Percentiles rank a stretch among this genome's conserved stretches.
These are phyloP conservation scores for Colletotrichum sp. DNA, from an alignment of 2,329 filamentous ascomycete genomes.

Conservation along the genomic window DNA sequence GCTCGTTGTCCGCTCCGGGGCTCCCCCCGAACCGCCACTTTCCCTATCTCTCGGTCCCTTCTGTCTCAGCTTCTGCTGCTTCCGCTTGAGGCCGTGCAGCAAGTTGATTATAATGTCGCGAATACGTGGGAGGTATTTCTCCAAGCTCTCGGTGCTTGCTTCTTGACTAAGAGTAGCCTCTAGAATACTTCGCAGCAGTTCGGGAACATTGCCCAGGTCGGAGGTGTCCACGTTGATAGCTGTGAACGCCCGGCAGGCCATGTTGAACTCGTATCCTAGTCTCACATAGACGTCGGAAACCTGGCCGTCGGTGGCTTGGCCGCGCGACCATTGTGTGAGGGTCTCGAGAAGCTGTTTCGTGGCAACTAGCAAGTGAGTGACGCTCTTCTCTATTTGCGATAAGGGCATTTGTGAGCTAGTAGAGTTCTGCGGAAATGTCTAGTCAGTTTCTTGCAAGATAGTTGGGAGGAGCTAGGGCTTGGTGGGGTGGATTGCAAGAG, in stretches of 20 bases:
- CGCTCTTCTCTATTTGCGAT: constrained; percentile 98
- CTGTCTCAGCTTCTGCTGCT: constrained; percentile 85
- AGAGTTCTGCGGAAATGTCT: constrained; percentile 21
- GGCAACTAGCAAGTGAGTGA: constrained; percentile 94
- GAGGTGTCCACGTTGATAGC: constrained; percentile 95
- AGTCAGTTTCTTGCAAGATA: neutral
- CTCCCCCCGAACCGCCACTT: constrained; percentile 41
- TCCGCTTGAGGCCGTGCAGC: constrained; percentile 93
- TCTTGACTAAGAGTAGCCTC: constrained; percentile 97
- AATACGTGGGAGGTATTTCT: constrained; percentile 91
- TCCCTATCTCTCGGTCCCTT: constrained; percentile 64
- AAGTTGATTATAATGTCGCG: constrained; percentile 99
- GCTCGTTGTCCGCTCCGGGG: constrained; percentile 59
- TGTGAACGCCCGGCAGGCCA: constrained; percentile 95
- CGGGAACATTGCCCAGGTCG: constrained; percentile 94
- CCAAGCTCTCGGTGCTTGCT: constrained; percentile 89
- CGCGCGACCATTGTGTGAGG: constrained; percentile 95
- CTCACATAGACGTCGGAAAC: constrained; percentile 98
- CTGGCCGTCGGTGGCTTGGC: constrained; percentile 88
- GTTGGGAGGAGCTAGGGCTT: neutral
- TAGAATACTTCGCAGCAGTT: constrained; percentile 85
- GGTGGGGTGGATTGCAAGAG: neutral
- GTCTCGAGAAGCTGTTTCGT: constrained; percentile 98
- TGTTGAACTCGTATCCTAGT: constrained; percentile 98
- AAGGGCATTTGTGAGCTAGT: constrained; percentile 73